Base-by-base conservation (phyloP, 208 protist genomes). In the Trypanosoma scelopori region DNA sequence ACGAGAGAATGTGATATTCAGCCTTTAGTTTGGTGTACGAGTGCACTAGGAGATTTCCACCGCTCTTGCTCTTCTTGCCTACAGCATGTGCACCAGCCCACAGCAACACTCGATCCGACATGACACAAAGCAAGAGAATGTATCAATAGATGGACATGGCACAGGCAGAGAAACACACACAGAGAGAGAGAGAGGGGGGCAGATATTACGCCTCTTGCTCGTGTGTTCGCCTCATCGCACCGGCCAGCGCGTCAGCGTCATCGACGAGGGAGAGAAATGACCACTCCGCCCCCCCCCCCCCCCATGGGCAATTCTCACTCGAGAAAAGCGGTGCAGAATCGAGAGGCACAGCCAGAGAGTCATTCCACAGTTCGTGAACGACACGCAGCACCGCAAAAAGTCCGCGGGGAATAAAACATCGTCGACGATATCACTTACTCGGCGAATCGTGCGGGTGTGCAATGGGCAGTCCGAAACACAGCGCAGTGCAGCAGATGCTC, bases 231-330 rank as follows among this genome's bases (percentile, higher is more conserved):
- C 67, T 87, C 4, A 85, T 85, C 13, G 85, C 85, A 6, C 83
- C 85, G 30, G 91, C 78, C 78, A 89, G 85, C 48, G 85, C 48
- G 79, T 81, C 85, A 91, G 85, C 30, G 85, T 91, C 48, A 92
- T 81, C 13, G 83, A 92, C 15, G 16, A 87, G 58, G 15, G 89
- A 81, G 15, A 94, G 45, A 49, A 95, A 81, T 18, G 86, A 86
- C 32, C 89, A 85, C 15, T 89, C 76, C 41, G 92, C 89, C 23
- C 85, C 32, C 89, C 85, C 15, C 91, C 76, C 41, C 92, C 89
- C 23, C 85, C 92, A 71, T 92, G 89, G 7, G 86, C 91, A 66
- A 92, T 95, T 20, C 79, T 90, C 27, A 95, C 84, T 3, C 82
- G 89, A 18, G 92, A 73, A 9, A 37, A 37, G 11, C 89, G 84